Conservation (phyloP, 805 yeast genomes). For the Myxozyma nipponensis region DNA sequence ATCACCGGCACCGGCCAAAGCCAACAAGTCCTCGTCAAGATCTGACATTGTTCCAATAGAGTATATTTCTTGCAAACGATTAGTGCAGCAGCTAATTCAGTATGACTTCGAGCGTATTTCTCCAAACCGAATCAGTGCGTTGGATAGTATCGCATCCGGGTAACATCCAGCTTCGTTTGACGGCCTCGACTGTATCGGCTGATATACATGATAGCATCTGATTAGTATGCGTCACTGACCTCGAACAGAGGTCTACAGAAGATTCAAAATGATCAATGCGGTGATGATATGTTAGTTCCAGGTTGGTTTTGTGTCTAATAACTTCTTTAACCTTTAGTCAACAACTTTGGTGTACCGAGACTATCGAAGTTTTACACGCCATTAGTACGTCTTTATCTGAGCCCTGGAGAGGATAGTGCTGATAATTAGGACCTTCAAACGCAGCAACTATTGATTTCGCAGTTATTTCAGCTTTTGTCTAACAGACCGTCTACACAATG, state of each 20-base stretch:
- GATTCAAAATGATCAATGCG: slow-evolving; percentile 72
- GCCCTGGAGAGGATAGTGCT: too few relatives aligned
- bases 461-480: slow-evolving; percentile 73
- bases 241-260: too few relatives aligned
- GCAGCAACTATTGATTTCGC: slow-evolving; percentile 73
- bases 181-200: neutral
- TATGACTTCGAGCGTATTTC: neutral
- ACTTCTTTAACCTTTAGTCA: slow-evolving; percentile 48
- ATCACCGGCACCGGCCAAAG: slow-evolving; percentile 80
- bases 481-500: slow-evolving; percentile 73
- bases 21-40: slow-evolving; percentile 91
- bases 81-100: neutral
- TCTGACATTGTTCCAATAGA: slow-evolving; percentile 49
- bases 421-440: slow-evolving; percentile 58
- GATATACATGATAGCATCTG: too few relatives aligned
- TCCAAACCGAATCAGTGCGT: neutral
- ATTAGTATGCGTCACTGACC: too few relatives aligned
- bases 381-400: slow-evolving; percentile 38
- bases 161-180: neutral
- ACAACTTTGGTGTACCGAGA: slow-evolving; percentile 86
- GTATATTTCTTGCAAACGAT: neutral
- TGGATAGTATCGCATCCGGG: neutral
- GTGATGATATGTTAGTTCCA: slow-evolving; percentile 66
- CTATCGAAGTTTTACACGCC: slow-evolving; percentile 89
- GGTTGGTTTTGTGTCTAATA: slow-evolving; percentile 1